Evolutionary conservation across 257 asterid species (phyloP), one percentile per base, ranked within the genome.

Genomic region (Anisodus tanguticus): DNA sequence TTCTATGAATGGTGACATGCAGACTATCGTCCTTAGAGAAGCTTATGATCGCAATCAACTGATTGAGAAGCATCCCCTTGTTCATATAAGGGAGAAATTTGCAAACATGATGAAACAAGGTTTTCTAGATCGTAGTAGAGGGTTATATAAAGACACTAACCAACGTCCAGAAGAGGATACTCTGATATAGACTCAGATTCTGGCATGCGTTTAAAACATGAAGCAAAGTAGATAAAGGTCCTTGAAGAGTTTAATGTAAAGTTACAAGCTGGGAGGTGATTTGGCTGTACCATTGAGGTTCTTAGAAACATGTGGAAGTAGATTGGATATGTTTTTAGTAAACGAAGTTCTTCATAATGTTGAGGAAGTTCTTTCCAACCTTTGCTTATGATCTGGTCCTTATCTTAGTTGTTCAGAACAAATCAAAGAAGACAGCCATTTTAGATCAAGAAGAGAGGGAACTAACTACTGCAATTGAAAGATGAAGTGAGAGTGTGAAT

Each of bases 21-120:
- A 95, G 77, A 95, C 97, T 67, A 91, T 93, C 71, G 91, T 94
- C 79, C 94, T 94, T n/a, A 88, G 98, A 84, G 99, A 94, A 89
- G 95, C 97, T 43, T 93, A 90, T 88, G 94, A 94, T 71, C 91
- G 88, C 12, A 90, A 93, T 78, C 84, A 68, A 83, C 89, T 95
- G 68, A 85, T 91, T 55, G 93, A 94, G 91, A 91, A 91, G 69
- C 97, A 93, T 85, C 97, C 95, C 9, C 87, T 94, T 45, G 95
- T 91, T 78, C 92, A 83, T 43, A 79, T 92, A 62, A 68, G 97
- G 90, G 91, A 88, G 35, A 93, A 88, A 81, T 92, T 90, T 37
- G 88, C 88, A 3, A 87, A 83, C 85, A 90, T 96, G 95, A 91
- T 94, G 97, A 90, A 86, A 86, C 85, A 83, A 85, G 98, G 98